Conservation (phyloP, 1,139 yeast genomes). For the Candida gigantensis region DNA sequence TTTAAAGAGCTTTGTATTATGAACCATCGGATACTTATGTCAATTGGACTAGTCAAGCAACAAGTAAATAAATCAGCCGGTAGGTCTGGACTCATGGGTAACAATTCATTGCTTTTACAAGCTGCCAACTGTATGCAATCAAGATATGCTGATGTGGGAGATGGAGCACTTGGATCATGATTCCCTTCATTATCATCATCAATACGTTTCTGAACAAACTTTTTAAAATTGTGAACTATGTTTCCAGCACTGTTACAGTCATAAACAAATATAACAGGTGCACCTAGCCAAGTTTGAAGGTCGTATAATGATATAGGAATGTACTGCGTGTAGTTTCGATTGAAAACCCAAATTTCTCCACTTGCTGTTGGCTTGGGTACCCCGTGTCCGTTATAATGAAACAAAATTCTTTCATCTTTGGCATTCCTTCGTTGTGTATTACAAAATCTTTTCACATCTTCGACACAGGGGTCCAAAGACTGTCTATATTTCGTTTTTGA, state of each 20-base stretch:
- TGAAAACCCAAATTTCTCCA: slow-evolving; percentile 99
- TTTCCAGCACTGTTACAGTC: slow-evolving; percentile 97
- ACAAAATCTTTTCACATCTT: slow-evolving; percentile 91
- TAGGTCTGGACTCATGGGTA: slow-evolving; percentile 91
- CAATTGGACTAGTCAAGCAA: slow-evolving; percentile 94
- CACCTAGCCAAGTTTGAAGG: slow-evolving; percentile 95
- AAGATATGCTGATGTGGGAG: slow-evolving; percentile 69
- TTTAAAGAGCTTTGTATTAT: slow-evolving; percentile 78
- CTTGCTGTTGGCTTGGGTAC: slow-evolving; percentile 96
- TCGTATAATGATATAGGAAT: slow-evolving; percentile 94
- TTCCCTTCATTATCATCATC: slow-evolving; percentile 82
- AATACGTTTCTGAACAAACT: slow-evolving; percentile 86
- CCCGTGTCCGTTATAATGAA: slow-evolving; percentile 98
- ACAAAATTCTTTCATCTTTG: slow-evolving; percentile 84
- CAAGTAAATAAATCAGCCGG: slow-evolving; percentile 97
- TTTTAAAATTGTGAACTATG: slow-evolving; percentile 84
- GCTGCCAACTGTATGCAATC: slow-evolving; percentile 96
- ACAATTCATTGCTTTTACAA: slow-evolving; percentile 78
- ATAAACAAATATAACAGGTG: slow-evolving; percentile 93
- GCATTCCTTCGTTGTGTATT: slow-evolving; percentile 86
- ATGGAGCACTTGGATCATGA: slow-evolving; percentile 64
- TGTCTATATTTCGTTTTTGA: slow-evolving; percentile 88
- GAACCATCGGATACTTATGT: slow-evolving; percentile 90
- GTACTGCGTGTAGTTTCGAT: slow-evolving; percentile 94
- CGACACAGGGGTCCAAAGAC: slow-evolving; percentile 91